Conservation (phyloP, 495 filamentous ascomycete genomes). For the Saxispiralis lemnorum region DNA sequence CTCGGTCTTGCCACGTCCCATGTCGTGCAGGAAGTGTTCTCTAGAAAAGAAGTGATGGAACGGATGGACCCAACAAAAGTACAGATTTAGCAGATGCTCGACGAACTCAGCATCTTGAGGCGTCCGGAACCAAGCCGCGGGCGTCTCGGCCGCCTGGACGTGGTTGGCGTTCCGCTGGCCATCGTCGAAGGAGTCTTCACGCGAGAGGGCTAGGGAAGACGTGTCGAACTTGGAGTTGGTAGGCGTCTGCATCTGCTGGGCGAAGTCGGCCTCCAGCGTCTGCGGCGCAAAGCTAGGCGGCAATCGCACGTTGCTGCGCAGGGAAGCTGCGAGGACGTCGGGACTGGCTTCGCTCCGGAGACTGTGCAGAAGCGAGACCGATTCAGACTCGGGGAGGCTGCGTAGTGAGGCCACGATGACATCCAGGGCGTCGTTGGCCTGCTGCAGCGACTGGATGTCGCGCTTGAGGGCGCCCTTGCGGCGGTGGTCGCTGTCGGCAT, state of each 20-base stretch:
- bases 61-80: slow-evolving; percentile 71
- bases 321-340: slow-evolving; percentile 24
- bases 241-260: slow-evolving; percentile 4
- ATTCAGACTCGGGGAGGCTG: slow-evolving; percentile 28
- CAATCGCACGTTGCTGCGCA: slow-evolving; percentile 20
- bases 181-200: slow-evolving; percentile 6
- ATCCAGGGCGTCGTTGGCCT: slow-evolving; percentile 24
- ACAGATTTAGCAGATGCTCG: slow-evolving; percentile 47
- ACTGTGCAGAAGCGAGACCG: slow-evolving; percentile 27
- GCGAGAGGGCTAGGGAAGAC: not conserved
- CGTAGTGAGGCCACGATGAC: slow-evolving; percentile 27
- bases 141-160: not conserved
- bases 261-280: slow-evolving; percentile 13
- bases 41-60: slow-evolving; percentile 55
- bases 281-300: slow-evolving; percentile 11
- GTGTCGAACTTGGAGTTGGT: not conserved
- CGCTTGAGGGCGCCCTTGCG: slow-evolving; percentile 27
- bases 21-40: slow-evolving; percentile 52
- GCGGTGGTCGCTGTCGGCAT: slow-evolving; percentile 30
- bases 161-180: not conserved
- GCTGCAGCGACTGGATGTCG: slow-evolving; percentile 23
- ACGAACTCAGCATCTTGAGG: slow-evolving; percentile 40
- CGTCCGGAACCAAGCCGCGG: slow-evolving; percentile 38
- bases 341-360: slow-evolving; percentile 24
- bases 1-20: slow-evolving; percentile 32